Evolutionary conservation across 192 early-diverging fungal genomes (phyloP).

Genomic region (Umbelopsis isabellina): DNA sequence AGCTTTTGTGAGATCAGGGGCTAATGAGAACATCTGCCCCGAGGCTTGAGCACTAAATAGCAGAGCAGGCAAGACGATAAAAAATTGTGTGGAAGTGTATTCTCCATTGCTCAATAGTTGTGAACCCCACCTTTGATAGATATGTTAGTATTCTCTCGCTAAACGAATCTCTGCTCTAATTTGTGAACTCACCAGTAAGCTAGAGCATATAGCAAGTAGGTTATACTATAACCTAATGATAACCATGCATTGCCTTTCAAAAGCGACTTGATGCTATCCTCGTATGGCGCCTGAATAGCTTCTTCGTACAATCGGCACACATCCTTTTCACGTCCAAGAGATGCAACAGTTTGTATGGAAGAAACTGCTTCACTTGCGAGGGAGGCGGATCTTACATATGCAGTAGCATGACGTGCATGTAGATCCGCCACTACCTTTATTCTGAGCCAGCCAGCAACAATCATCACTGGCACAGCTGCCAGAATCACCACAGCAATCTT

Average conservation of each 20-base stretch:
- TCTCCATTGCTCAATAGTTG: no score
- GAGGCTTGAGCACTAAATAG: conserved; percentile 59
- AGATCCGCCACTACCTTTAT: conserved; percentile 9
- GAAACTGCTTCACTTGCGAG: conserved; percentile 83
- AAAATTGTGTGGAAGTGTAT: no score
- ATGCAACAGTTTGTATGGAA: conserved; percentile 79
- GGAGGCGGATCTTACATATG: conserved; percentile 71
- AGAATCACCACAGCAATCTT: conserved; percentile 79
- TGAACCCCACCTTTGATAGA: no score
- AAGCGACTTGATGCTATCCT: no score
- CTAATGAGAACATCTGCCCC: conserved; percentile 66
- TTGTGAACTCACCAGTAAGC: no score
- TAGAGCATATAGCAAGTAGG: no score
- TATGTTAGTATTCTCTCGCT: no score
- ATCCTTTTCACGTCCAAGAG: conserved; percentile 78
- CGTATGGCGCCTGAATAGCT: no score
- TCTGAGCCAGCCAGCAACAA: conserved; percentile 9
- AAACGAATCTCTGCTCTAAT: no score
- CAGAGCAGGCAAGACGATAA: conserved; percentile 40
- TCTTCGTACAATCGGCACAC: conserved; percentile 61
- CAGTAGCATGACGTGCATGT: conserved; percentile 58
- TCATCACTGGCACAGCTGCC: conserved; percentile 58
- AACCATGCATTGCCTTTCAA: no score
- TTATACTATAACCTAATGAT: no score
- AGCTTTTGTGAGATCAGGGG: conserved; percentile 69